Evolutionary conservation across 2,329 filamentous ascomycete species (phyloP), one percentile per base, ranked within the genome.

Genomic region (Grosmannia clavigera): DNA sequence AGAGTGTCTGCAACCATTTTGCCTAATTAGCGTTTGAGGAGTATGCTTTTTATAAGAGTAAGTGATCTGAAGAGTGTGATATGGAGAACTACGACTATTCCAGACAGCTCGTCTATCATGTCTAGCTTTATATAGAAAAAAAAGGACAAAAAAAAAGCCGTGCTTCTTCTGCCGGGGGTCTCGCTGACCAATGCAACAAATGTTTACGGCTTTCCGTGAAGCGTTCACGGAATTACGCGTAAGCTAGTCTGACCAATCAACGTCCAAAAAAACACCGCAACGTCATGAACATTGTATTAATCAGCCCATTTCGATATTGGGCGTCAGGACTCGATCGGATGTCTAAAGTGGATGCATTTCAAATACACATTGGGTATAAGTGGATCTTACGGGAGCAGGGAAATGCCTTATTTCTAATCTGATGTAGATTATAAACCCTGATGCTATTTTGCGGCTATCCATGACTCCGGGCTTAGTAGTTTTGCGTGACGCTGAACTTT

Each of bases 401-500:
- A 16, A 40, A 40, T 40, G 38, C 2, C 38, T 14, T 14, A 5
- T 40, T 40, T 40, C 38, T 40, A 40, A 16, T 40, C 38, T 40
- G 38, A 2, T 16, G 38, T 40, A 16, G 14, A 40, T 40, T 40
- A 40, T 40, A 40, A 19, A 40, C 19, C 38, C 38, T 14, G 3
- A 19, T 40, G 38, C 38, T 16, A 14, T 40, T 16, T 16, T 16
- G 33, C 33, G 9, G 33, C 33, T 9, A 35, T 7, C 33, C 9
- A 35, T 5, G 38, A 16, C 14, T 40, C 12, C 35, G 5, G 38
- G 38, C 48, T 51, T 55, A 65, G 33, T 65, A 65, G 55, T 65
- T 65, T 51, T 65, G 64, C 0, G 63, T 63, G 9, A 60, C 55
- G 31, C 57, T 62, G 58, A 65, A 65, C 64, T 66, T 66, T 16